These are phyloP conservation scores for Geoglossum cookeanum DNA, from an alignment of 2,329 filamentous ascomycete species.

Conservation along the genomic window DNA sequence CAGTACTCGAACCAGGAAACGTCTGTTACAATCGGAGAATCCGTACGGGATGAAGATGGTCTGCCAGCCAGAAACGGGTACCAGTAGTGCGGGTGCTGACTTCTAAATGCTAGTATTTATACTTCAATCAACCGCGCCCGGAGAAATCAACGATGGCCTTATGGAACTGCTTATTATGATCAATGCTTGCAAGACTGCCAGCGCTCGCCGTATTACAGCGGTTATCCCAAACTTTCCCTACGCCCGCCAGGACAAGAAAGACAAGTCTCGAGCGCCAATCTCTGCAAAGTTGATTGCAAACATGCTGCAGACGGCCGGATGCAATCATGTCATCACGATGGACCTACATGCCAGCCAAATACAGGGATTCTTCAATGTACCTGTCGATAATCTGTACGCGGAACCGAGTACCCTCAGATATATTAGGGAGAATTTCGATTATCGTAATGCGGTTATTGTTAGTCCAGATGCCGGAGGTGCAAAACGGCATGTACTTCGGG, in stretches of 20 bases:
- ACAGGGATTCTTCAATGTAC: constrained; percentile 85
- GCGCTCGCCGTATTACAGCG: constrained; percentile 79
- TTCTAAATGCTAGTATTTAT: constrained; percentile 56
- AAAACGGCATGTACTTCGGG: constrained; percentile 42
- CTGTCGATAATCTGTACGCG: constrained; percentile 69
- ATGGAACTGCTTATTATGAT: constrained; percentile 99
- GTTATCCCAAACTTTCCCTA: constrained; percentile 95
- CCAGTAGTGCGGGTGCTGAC: neutral
- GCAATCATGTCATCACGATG: constrained; percentile 90
- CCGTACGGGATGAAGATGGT: constrained; percentile 89
- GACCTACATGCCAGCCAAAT: constrained; percentile 88
- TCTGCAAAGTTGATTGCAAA: constrained; percentile 91
- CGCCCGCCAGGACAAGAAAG: constrained; percentile 93
- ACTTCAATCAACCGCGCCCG: constrained; percentile 81
- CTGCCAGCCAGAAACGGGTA: constrained; percentile 5
- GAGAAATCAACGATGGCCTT: constrained; percentile 92
- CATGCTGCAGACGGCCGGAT: constrained; percentile 89
- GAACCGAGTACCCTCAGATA: constrained; percentile 82
- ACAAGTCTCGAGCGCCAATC: constrained; percentile 88
- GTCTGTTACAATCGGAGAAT: constrained; percentile 86
- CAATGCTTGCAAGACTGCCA: constrained; percentile 75
- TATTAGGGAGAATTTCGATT: constrained; percentile 70
- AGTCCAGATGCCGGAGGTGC: constrained; percentile 88
- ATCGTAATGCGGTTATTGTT: constrained; percentile 78
- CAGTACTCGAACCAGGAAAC: constrained; percentile 80